Evolutionary conservation across 169 alveolate genomes (phyloP).

Genomic region (Plasmodium ovale): DNA sequence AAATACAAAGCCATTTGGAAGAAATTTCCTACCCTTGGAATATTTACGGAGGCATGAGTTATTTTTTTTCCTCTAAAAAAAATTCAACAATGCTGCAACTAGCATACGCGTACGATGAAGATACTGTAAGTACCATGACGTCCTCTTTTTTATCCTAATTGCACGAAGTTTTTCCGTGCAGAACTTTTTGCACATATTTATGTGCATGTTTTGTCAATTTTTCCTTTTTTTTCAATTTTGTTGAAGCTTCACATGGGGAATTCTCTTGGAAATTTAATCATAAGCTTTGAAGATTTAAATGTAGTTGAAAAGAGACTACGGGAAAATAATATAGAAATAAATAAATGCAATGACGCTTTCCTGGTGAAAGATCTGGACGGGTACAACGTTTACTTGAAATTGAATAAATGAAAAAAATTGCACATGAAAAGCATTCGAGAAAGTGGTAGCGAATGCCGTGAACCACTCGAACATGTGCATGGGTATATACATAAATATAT

Average conservation of each 20-base stretch:
- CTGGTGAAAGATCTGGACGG: constrained; percentile 63
- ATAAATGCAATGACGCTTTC: constrained; percentile 12
- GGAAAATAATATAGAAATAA: constrained; percentile 33
- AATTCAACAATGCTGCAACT: constrained; percentile 44
- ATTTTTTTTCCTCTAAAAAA: constrained; percentile 51
- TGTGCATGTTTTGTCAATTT: not conserved
- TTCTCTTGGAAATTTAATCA: constrained; percentile 59
- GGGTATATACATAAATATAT: too few relatives aligned
- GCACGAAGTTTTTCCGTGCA: not conserved
- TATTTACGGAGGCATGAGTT: constrained; percentile 74
- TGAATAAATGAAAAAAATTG: not conserved
- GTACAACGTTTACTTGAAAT: constrained; percentile 20
- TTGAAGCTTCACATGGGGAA: constrained; percentile 76
- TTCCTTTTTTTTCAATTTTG: not conserved
- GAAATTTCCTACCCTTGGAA: constrained; percentile 76
- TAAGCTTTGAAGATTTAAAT: constrained; percentile 42
- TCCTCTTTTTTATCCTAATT: not conserved
- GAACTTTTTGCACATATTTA: not conserved
- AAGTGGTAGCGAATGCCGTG: not conserved
- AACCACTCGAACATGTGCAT: too few relatives aligned
- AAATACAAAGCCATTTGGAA: constrained; percentile 70
- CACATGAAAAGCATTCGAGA: not conserved
- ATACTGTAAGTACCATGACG: constrained; percentile 22
- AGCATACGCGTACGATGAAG: constrained; percentile 75
- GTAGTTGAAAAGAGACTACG: constrained; percentile 19